Conservation (phyloP, 2,329 filamentous ascomycete genomes). For the Neopestalotiopsis sp. region DNA sequence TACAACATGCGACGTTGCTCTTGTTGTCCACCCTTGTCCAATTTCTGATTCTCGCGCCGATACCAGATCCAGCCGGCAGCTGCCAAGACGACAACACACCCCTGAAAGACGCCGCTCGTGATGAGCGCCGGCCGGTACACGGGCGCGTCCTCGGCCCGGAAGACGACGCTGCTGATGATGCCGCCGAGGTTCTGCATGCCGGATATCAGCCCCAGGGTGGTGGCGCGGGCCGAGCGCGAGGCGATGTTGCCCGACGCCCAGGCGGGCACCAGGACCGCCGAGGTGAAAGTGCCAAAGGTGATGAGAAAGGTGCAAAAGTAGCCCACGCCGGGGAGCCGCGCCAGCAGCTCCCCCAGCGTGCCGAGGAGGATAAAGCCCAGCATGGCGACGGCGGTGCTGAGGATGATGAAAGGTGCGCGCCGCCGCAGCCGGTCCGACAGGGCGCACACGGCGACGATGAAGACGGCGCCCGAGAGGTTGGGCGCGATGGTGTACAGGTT, state of each 20-base stretch:
- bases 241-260: constrained; percentile 23
- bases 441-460: constrained; percentile 14
- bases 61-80: constrained; percentile 9
- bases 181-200: constrained; percentile 24
- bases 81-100: background rate
- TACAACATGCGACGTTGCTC: background rate
- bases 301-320: constrained; percentile 31
- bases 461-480: constrained; percentile 26
- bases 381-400: constrained; percentile 22
- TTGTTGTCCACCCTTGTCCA: background rate
- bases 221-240: constrained; percentile 22
- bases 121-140: constrained; percentile 26
- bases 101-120: constrained; percentile 16
- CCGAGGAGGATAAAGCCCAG: constrained; percentile 28
- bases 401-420: constrained; percentile 25
- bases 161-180: constrained; percentile 24
- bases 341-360: constrained; percentile 25
- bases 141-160: constrained; percentile 24
- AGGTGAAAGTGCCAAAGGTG: constrained; percentile 28
- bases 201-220: constrained; percentile 21
- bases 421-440: constrained; percentile 25
- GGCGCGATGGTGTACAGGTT: constrained; percentile 34
- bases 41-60: background rate
- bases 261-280: constrained; percentile 25
- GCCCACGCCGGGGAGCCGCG: constrained; percentile 24